Evolutionary conservation across 163 green algal species (phyloP).

Genomic region (Chloroidium sp.): DNA sequence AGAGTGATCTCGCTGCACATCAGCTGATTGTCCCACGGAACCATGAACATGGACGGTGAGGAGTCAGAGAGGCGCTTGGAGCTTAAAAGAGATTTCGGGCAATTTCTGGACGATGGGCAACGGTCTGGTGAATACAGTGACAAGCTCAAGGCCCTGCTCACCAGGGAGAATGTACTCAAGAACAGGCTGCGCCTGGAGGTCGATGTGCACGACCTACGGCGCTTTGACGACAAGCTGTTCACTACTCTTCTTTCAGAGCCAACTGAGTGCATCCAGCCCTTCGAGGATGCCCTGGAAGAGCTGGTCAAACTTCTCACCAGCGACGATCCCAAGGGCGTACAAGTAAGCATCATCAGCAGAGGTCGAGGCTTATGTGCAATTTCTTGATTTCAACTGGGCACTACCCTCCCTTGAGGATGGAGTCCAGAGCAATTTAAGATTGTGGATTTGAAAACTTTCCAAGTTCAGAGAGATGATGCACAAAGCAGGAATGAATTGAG

Average conservation of each 20-base stretch:
- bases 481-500: too few species aligned
- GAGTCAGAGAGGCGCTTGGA: constrained; percentile 44
- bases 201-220: constrained; percentile 43
- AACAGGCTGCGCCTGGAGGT: constrained; percentile 43
- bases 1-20: too few species aligned
- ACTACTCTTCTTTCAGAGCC: constrained; percentile 53
- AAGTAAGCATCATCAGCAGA: not conserved
- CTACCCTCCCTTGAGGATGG: not conserved
- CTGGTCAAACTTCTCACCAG: constrained; percentile 30
- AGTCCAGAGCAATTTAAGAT: not conserved
- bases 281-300: constrained; percentile 83
- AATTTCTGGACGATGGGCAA: constrained; percentile 73
- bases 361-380: not conserved
- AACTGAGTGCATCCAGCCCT: constrained; percentile 63
- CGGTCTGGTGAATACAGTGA: constrained; percentile 37
- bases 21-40: not conserved
- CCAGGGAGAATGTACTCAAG: constrained; percentile 35
- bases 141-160: constrained; percentile 45
- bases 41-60: constrained; percentile 13
- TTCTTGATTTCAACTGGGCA: not conserved
- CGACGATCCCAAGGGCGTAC: constrained; percentile 3
- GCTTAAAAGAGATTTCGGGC: constrained; percentile 63
- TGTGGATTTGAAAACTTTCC: not conserved
- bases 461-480: too few species aligned
- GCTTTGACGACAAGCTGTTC: constrained; percentile 50